A percentile compares a stretch with the other conserved stretches of the same genome.
Conservation (phyloP, 179 eudicot genomes). For the Silene noctiflora region DNA sequence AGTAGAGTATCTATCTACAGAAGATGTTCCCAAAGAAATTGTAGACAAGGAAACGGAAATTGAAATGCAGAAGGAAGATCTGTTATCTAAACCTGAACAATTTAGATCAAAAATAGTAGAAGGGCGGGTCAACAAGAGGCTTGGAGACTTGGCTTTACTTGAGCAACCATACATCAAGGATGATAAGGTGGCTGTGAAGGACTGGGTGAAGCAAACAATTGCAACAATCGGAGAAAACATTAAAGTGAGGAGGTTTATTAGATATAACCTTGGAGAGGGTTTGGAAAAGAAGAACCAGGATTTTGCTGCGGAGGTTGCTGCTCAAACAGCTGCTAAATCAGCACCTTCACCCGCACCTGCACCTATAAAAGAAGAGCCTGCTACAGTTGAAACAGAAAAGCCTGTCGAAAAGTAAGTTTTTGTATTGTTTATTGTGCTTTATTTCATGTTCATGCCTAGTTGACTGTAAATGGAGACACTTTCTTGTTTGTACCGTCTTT, state of each 20-base stretch:
- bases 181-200: conserved; percentile 81
- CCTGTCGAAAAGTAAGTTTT: conserved; percentile 62
- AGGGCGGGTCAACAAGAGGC: conserved; percentile 85
- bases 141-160: conserved; percentile 83
- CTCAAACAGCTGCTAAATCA: conserved; percentile 77
- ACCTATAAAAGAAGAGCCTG: conserved; percentile 43
- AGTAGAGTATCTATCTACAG: conserved; percentile 62
- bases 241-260: conserved; percentile 75
- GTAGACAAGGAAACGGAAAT: conserved; percentile 74
- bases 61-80: conserved; percentile 96
- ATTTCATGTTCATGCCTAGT: background rate
- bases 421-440: background rate
- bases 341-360: conserved; percentile 30
- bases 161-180: conserved; percentile 93
- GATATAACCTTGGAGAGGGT: conserved; percentile 89
- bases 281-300: conserved; percentile 81
- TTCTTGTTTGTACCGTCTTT: conserved; percentile 2
- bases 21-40: conserved; percentile 75
- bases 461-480: background rate
- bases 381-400: conserved; percentile 47
- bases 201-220: conserved; percentile 88
- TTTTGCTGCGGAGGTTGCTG: conserved; percentile 99
- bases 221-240: conserved; percentile 92
- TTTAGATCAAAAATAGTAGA: conserved; percentile 85
- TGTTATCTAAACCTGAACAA: conserved; percentile 81